Evolutionary conservation across 352 stramenopile genomes (phyloP), one percentile per base, ranked within the genome.

Genomic region (Phytophthora vignae): DNA sequence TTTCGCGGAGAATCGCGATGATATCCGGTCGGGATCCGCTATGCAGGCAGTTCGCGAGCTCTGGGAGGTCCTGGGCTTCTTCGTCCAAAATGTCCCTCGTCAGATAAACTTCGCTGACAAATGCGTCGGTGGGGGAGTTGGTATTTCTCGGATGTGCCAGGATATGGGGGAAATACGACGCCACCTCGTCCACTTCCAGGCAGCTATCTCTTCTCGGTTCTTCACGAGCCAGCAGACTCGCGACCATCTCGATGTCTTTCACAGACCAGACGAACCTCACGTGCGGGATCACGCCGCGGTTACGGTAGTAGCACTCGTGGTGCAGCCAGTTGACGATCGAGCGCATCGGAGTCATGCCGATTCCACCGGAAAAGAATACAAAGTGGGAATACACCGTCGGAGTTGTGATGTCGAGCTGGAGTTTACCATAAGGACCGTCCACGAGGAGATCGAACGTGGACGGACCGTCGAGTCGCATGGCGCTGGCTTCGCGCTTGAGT

Each of bases 221-320:
- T 19, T 79, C 73, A 54, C 69, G 54, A 7, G 58, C 55, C 19
- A 72, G 63, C 49, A 76, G 78, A n/a, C 79, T 82, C 6, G 69
- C 33, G 8, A 86, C 73, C 40, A 78, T 78, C 48, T 85, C 79
- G 2, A 78, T 76, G 10, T 90, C 75, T 17, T 82, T 81, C 2
- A 83, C 71, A 1, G 81, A 76, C 83, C 83, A 90, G 7, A 89
- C 71, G 31, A 90, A 90, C 36, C 68, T 65, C 27, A 86, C 79
- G n/a, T 83, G 75, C n/a, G 79, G 63, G 54, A 90, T 71, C 3
- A 69, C 55, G 2, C 59, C 64, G 9, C 77, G 81, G 33, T 60
- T 71, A 38, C 60, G 38, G 11, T 73, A 71, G 38, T 73, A 74
- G 15, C 63, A 59, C 17, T 79, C 68, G 54, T 82, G 67, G 57